phyloP scores from a whole-genome alignment of 441 rosid species.

The Rhodomyrtus psidioides region DNA sequence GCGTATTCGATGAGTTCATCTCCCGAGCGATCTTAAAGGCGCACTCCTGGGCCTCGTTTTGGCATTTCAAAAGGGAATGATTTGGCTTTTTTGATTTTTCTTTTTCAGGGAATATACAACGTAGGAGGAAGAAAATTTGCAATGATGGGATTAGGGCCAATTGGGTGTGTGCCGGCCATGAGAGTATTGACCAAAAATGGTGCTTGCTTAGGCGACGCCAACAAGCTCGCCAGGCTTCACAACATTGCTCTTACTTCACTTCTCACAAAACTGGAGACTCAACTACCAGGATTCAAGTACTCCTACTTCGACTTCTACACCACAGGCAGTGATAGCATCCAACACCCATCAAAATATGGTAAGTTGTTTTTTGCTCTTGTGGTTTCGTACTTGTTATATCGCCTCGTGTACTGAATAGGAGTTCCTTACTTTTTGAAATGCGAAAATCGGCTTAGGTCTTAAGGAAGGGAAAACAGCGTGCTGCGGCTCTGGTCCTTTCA shows the following conservation, averaged over 20 bases:
- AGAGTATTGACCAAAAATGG: constrained; percentile 12
- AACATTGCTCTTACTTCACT: constrained; percentile 11
- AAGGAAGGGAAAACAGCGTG: constrained; percentile 21
- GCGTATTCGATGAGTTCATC: too few species aligned
- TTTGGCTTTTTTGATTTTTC: too few species aligned
- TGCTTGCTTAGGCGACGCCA: constrained; percentile 11
- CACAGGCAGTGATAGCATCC: constrained; percentile 3
- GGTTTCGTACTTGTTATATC: neutral
- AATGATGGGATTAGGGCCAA: constrained; percentile 18
- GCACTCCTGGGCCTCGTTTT: too few species aligned
- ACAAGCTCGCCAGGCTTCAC: constrained; percentile 13
- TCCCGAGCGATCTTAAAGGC: too few species aligned
- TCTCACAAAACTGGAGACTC: constrained; percentile 11
- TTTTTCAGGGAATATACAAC: constrained; percentile 16
- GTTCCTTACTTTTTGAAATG: neutral
- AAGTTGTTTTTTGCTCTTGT: neutral
- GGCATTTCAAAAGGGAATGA: too few species aligned
- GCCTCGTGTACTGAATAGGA: neutral
- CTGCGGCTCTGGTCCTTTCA: constrained; percentile 27
- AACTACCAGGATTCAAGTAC: constrained; percentile 15
- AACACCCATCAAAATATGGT: constrained; percentile 29
- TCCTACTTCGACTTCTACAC: constrained; percentile 22
- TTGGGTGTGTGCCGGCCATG: constrained; percentile 16
- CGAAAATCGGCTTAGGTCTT: constrained; percentile 8
- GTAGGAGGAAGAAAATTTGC: constrained; percentile 38